A percentile compares a stretch with the other conserved stretches of the same genome.
These are phyloP conservation scores for Pelargonium cotyledonis DNA, from an alignment of 441 rosid species.

Conservation along the genomic window DNA sequence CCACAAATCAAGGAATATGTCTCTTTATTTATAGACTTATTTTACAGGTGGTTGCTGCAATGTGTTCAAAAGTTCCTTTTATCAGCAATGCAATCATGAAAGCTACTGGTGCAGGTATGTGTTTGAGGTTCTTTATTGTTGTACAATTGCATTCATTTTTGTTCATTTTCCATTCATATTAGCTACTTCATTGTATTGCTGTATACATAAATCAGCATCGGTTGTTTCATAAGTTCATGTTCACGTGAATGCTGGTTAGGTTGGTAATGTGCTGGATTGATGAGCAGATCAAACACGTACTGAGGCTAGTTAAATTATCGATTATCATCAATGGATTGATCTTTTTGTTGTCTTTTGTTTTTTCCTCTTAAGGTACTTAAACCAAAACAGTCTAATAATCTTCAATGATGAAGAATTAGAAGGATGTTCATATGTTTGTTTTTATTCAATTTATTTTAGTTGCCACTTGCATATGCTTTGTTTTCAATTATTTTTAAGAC, in stretches of 20 bases:
- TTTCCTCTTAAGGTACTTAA: background rate
- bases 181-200: too few relatives aligned
- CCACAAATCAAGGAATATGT: background rate
- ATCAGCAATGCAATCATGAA: conserved; percentile 77
- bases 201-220: background rate
- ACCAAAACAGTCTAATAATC: background rate
- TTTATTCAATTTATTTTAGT: too few relatives aligned
- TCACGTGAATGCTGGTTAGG: background rate
- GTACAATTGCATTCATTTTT: too few relatives aligned
- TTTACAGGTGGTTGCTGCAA: conserved; percentile 77
- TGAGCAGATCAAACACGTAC: background rate
- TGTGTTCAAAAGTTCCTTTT: conserved; percentile 89
- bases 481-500: too few relatives aligned
- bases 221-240: background rate
- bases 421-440: too few relatives aligned
- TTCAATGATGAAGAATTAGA: background rate
- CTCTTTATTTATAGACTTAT: conserved; percentile 17
- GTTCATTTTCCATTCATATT: background rate
- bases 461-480: too few relatives aligned
- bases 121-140: conserved; percentile 5
- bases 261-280: background rate
- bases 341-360: background rate
- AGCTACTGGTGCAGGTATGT: conserved; percentile 68
- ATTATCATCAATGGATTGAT: too few relatives aligned
- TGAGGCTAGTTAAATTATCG: too few relatives aligned